Conservation (phyloP, 257 asterid genomes). For the Henckelia pumila region DNA sequence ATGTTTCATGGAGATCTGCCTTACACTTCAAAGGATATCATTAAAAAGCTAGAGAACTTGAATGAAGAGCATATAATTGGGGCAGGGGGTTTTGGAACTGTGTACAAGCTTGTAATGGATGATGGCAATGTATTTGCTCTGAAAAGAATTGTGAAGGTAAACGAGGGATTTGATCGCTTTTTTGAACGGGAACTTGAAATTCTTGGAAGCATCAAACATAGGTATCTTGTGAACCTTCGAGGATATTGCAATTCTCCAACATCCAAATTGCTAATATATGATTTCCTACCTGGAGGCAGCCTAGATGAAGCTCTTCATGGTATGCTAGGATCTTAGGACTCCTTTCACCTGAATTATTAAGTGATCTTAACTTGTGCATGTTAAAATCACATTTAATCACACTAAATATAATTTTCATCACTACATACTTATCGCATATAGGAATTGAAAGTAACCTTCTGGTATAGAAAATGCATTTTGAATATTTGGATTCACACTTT, state of each 20-base stretch:
- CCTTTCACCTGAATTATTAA: slow-evolving; percentile 8
- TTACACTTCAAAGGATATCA: slow-evolving; percentile 84
- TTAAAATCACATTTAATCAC: no score
- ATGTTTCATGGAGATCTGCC: slow-evolving; percentile 98
- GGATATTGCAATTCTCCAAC: slow-evolving; percentile 92
- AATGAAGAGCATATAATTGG: slow-evolving; percentile 88
- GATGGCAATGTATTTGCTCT: slow-evolving; percentile 85
- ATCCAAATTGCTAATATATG: slow-evolving; percentile 74
- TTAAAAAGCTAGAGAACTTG: slow-evolving; percentile 70
- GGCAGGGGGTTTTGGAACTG: slow-evolving; percentile 91
- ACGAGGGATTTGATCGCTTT: slow-evolving; percentile 80
- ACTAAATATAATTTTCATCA: neutral
- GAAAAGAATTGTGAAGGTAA: slow-evolving; percentile 77
- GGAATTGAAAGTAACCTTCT: neutral
- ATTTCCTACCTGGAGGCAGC: slow-evolving; percentile 83
- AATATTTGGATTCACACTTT: neutral
- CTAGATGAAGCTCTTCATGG: slow-evolving; percentile 90
- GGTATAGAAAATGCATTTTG: neutral
- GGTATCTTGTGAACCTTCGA: slow-evolving; percentile 78
- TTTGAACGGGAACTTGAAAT: slow-evolving; percentile 92
- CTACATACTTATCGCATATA: neutral
- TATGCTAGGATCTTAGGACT: slow-evolving; percentile 27
- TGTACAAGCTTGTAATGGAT: slow-evolving; percentile 89
- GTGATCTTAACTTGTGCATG: neutral
- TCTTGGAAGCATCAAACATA: slow-evolving; percentile 90